Conservation (phyloP, 2,329 filamentous ascomycete genomes). For the Aphanoascus verrucosus region DNA sequence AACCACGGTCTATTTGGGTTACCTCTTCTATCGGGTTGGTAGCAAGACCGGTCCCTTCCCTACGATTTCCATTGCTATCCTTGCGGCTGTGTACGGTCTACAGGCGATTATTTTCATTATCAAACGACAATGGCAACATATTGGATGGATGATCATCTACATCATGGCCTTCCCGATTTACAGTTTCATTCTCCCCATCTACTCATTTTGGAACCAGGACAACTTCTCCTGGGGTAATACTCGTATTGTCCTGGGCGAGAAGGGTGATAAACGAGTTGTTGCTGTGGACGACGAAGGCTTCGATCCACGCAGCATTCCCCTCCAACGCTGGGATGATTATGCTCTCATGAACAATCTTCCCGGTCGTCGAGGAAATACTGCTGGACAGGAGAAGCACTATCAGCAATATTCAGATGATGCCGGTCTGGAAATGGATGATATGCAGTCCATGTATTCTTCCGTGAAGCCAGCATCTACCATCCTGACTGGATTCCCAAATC, state of each 20-base stretch:
- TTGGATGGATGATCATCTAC: constrained; percentile 99
- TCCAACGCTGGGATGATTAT: constrained; percentile 97
- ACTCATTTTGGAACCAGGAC: constrained; percentile 99
- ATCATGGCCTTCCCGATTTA: constrained; percentile 90
- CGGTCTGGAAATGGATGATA: constrained; percentile 93
- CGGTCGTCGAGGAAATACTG: constrained; percentile 63
- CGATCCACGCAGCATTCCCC: constrained; percentile 81
- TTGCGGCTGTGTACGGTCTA: constrained; percentile 86
- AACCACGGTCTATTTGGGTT: constrained; percentile 75
- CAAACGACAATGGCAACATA: constrained; percentile 94
- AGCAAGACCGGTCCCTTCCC: constrained; percentile 65
- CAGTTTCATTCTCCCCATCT: constrained; percentile 79
- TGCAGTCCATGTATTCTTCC: constrained; percentile 91
- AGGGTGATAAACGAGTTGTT: constrained; percentile 80
- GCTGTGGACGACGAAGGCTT: constrained; percentile 75
- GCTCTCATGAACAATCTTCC: constrained; percentile 76
- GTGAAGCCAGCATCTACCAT: constrained; percentile 78
- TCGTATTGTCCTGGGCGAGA: constrained; percentile 90
- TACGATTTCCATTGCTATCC: constrained; percentile 73
- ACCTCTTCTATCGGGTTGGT: constrained; percentile 71
- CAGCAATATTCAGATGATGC: constrained; percentile 58
- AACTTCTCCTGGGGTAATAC: constrained; percentile 99
- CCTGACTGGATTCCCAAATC: constrained; percentile 67
- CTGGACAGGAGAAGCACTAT: constrained; percentile 53
- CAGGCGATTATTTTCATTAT: constrained; percentile 94